Evolutionary conservation across 129 eudicot species (phyloP).

Genomic region (Sambucus nigra): DNA sequence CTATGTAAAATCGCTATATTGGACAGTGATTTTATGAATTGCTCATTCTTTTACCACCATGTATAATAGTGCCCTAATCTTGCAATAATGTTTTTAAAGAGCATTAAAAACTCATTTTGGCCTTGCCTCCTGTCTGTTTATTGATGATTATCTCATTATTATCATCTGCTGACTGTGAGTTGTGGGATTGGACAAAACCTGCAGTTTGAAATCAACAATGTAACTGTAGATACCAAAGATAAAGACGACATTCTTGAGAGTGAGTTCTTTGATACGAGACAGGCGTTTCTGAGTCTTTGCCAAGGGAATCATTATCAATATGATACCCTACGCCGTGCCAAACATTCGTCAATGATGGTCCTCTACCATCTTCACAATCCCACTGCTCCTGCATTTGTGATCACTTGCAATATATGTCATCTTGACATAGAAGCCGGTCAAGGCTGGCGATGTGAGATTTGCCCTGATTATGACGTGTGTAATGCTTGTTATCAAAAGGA

Average conservation of each 20-base stretch:
- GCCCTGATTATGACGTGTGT: slow-evolving; percentile 88
- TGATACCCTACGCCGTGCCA: slow-evolving; percentile 92
- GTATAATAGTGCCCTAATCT: no score
- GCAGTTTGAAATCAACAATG: slow-evolving; percentile 62
- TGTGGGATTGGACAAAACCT: no score
- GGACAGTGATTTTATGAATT: no score
- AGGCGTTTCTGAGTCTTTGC: slow-evolving; percentile 85
- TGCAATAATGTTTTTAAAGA: no score
- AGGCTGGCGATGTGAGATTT: slow-evolving; percentile 96
- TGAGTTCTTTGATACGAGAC: slow-evolving; percentile 81
- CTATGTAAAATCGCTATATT: no score
- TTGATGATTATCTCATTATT: neutral
- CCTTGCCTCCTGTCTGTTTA: no score
- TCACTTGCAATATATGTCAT: slow-evolving; percentile 55
- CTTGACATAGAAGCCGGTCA: slow-evolving; percentile 91
- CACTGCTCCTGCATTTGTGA: slow-evolving; percentile 87
- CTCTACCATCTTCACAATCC: slow-evolving; percentile 95
- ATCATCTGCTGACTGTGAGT: neutral
- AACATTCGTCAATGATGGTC: slow-evolving; percentile 97
- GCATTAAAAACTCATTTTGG: no score
- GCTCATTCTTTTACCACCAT: no score
- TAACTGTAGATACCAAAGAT: slow-evolving; percentile 70
- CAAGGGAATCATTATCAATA: slow-evolving; percentile 94
- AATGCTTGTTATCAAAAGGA: slow-evolving; percentile 65
- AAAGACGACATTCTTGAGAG: slow-evolving; percentile 84